Evolutionary conservation across 305 asterid species (phyloP).

Genomic region (Euphrasia arctica): DNA sequence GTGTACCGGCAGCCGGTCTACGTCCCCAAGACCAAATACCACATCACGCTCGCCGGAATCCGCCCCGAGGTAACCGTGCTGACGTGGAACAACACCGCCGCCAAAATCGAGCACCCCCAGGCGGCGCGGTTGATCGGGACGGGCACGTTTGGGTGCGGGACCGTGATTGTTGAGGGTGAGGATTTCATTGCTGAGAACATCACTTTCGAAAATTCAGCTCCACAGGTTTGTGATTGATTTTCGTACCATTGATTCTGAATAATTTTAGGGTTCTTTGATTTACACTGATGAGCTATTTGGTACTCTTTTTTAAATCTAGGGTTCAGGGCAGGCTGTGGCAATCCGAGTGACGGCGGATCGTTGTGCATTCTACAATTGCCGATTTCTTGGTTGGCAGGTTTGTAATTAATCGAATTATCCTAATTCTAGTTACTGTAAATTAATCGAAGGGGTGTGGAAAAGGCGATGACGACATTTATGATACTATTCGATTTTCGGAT

Average conservation of each 20-base stretch:
- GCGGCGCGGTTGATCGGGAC: slow-evolving; percentile 85
- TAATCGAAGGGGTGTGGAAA: neutral
- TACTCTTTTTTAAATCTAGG: slow-evolving; percentile 38
- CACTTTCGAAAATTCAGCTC: slow-evolving; percentile 86
- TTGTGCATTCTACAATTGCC: slow-evolving; percentile 88
- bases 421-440: neutral
- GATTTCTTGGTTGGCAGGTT: slow-evolving; percentile 99
- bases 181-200: slow-evolving; percentile 95
- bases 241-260: neutral
- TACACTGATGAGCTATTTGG: slow-evolving; percentile 13
- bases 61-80: slow-evolving; percentile 71
- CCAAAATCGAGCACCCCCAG: slow-evolving; percentile 85
- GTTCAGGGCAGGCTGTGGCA: slow-evolving; percentile 98
- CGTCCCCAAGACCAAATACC: slow-evolving; percentile 82
- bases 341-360: slow-evolving; percentile 91
- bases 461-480: neutral
- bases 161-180: slow-evolving; percentile 82
- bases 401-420: neutral
- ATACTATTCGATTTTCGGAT: neutral
- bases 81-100: slow-evolving; percentile 78
- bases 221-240: slow-evolving; percentile 41
- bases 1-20: slow-evolving; percentile 74
- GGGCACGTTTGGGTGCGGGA: slow-evolving; percentile 96
- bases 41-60: slow-evolving; percentile 78
- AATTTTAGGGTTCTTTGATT: neutral